Conservation (phyloP, 2,329 filamentous ascomycete species). For the Penicillium polonicum region DNA sequence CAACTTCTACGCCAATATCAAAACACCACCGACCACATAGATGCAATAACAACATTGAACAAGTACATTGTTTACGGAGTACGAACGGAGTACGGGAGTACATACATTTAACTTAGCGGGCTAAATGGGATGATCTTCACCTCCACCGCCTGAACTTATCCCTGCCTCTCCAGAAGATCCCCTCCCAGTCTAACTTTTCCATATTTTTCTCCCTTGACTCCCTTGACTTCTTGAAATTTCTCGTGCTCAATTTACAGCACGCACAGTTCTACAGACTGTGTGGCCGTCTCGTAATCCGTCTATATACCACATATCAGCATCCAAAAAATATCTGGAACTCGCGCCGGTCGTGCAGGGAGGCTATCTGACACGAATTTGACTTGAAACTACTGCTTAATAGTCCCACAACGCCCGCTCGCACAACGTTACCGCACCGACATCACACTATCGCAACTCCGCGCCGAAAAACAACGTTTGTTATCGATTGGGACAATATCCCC, state of each 20-base stretch:
- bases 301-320: constrained; percentile 2
- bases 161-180: constrained; percentile 21
- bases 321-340: constrained; percentile 11
- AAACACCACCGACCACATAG: background rate
- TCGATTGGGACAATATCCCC: background rate
- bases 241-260: background rate
- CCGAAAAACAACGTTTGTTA: background rate
- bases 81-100: background rate
- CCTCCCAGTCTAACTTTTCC: constrained; percentile 3
- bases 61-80: background rate
- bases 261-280: background rate
- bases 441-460: background rate
- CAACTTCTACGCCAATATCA: background rate
- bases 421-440: background rate
- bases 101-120: background rate
- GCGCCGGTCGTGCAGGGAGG: constrained; percentile 25
- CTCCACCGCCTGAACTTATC: constrained; percentile 27
- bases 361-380: constrained; percentile 4
- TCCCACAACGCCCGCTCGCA: background rate
- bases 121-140: constrained; percentile 16
- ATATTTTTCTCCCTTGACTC: background rate
- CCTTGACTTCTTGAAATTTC: background rate
- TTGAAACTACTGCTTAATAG: background rate
- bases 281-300: too few species aligned
- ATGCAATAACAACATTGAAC: background rate